phyloP scores from a whole-genome alignment of 1,284 basidiomycete genomes.

The Boletus chippewaensis region DNA sequence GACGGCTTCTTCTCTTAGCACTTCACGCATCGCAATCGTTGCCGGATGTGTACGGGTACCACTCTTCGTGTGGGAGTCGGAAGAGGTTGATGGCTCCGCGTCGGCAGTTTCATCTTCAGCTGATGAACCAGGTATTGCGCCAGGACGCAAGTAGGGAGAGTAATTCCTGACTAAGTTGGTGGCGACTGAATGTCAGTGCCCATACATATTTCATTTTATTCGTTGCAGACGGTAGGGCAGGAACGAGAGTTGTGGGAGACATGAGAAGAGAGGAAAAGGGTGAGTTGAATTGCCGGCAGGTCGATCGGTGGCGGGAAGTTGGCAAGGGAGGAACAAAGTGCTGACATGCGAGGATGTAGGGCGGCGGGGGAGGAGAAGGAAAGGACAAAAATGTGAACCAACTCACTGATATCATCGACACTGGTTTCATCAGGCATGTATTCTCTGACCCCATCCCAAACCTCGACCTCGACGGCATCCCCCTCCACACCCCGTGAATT shows the following conservation, averaged over 20 bases:
- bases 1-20: conserved; percentile 51
- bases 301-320: conserved; percentile 25
- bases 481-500: conserved; percentile 34
- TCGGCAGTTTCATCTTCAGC: conserved; percentile 4
- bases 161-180: conserved; percentile 86
- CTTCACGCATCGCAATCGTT: conserved; percentile 58
- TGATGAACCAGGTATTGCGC: conserved; percentile 14
- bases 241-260: conserved; percentile 19
- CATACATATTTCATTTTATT: conserved; percentile 23
- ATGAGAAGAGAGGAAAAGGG: conserved; percentile 25
- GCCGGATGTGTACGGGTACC: conserved; percentile 60
- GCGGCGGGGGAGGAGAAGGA: conserved; percentile 21
- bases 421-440: conserved; percentile 56
- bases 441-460: conserved; percentile 64
- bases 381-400: conserved; percentile 14
- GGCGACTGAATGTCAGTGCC: conserved; percentile 70
- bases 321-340: conserved; percentile 13
- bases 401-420: conserved; percentile 75
- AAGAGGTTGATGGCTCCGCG: not conserved
- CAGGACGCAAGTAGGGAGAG: conserved; percentile 76
- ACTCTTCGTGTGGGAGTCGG: conserved; percentile 12
- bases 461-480: conserved; percentile 50
- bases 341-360: conserved; percentile 11
- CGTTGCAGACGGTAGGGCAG: conserved; percentile 19
- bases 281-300: conserved; percentile 23